Conservation (phyloP, 768 basidiomycete genomes). For the Lactifluus pinguis region DNA sequence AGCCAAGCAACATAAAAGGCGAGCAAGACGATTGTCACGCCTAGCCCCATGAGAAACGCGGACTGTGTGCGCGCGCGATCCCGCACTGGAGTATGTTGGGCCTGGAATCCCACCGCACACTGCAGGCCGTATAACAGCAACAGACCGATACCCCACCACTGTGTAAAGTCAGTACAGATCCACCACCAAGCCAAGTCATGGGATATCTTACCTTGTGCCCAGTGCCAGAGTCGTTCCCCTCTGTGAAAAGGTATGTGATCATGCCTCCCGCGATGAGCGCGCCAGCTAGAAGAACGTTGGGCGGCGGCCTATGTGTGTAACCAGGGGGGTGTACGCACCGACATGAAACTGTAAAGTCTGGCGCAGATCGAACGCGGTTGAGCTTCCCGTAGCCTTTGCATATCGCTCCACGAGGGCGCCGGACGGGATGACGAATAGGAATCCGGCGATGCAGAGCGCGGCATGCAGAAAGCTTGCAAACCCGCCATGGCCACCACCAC, state of each 20-base stretch:
- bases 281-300: not conserved
- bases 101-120: slow-evolving; percentile 2
- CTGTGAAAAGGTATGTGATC: slow-evolving; percentile 9
- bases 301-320: not conserved
- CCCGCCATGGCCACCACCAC: not conserved
- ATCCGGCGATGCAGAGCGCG: slow-evolving; percentile 41
- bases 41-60: not conserved
- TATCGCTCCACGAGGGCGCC: slow-evolving; percentile 49
- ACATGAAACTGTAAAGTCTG: slow-evolving; percentile 27
- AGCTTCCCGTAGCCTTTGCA: slow-evolving; percentile 35
- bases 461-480: slow-evolving; percentile 43
- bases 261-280: not conserved
- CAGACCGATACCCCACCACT: slow-evolving; percentile 1
- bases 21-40: not conserved
- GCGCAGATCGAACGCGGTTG: slow-evolving; percentile 39
- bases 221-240: not conserved
- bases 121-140: slow-evolving; percentile 1
- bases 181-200: not conserved
- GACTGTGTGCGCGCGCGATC: not conserved
- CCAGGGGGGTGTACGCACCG: not conserved
- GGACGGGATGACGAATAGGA: slow-evolving; percentile 47
- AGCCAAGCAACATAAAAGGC: slow-evolving; percentile 7
- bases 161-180: not conserved
- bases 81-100: not conserved
- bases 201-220: slow-evolving; percentile 1